phyloP scores from a whole-genome alignment of 371 early-diverging fungal genomes.

The Gilbertella persicaria region DNA sequence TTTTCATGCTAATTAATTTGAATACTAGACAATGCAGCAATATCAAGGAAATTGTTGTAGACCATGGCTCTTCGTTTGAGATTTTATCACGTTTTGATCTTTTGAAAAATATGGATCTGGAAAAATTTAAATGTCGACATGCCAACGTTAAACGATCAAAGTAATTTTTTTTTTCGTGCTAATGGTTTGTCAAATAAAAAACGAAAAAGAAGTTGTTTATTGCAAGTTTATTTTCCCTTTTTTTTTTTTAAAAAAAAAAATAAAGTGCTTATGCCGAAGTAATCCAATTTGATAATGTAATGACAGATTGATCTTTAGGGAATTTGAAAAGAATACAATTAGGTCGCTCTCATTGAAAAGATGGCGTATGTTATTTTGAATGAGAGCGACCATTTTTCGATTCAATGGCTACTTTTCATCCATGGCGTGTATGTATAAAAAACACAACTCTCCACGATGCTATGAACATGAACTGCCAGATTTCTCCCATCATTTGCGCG shows the following conservation, averaged over 20 bases:
- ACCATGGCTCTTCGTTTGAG: slow-evolving; percentile 30
- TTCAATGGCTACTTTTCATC: slow-evolving; percentile 21
- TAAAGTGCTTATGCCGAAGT: slow-evolving; percentile 11
- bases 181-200: slow-evolving; percentile 23
- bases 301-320: slow-evolving; percentile 19
- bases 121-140: slow-evolving; percentile 24
- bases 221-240: slow-evolving; percentile 8
- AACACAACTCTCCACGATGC: slow-evolving; percentile 18
- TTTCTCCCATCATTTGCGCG: slow-evolving; percentile 18
- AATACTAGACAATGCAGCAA: slow-evolving; percentile 24
- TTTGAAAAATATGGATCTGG: slow-evolving; percentile 12
- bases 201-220: slow-evolving; percentile 10
- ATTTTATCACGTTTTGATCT: slow-evolving; percentile 26
- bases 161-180: slow-evolving; percentile 17
- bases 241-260: slow-evolving; percentile 2
- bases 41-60: slow-evolving; percentile 26
- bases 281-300: slow-evolving; percentile 14
- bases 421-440: slow-evolving; percentile 20
- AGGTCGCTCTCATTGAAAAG: slow-evolving; percentile 15
- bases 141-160: slow-evolving; percentile 16
- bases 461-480: slow-evolving; percentile 19
- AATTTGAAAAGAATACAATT: slow-evolving; percentile 45
- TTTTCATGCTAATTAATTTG: slow-evolving; percentile 19
- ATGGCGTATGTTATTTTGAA: slow-evolving; percentile 11
- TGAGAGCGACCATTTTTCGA: slow-evolving; percentile 10